A percentile compares a stretch with the other conserved stretches of the same genome.
Conservation (phyloP, 148 eudicot genomes). For the Rhododendron griersonianum region DNA sequence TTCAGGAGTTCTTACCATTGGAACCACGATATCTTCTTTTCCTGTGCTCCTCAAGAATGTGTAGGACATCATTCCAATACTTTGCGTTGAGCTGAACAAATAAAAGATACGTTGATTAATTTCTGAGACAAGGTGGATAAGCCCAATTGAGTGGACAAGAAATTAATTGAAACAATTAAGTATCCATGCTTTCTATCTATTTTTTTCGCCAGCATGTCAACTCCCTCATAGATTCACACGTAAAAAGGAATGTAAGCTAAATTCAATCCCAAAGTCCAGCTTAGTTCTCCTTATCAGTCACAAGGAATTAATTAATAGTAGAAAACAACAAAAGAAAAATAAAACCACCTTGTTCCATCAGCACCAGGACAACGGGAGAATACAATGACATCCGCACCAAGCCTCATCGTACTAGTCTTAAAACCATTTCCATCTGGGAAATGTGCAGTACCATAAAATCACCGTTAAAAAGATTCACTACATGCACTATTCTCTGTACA, state of each 20-base stretch:
- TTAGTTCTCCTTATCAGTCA: not conserved
- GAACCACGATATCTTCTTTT: conserved; percentile 78
- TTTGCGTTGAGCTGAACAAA: conserved; percentile 45
- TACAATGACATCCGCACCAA: conserved; percentile 90
- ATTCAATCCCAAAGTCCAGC: not conserved
- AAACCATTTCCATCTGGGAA: conserved; percentile 81
- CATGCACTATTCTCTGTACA: not conserved
- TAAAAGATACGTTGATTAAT: not conserved
- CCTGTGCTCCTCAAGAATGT: conserved; percentile 61
- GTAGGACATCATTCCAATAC: conserved; percentile 71
- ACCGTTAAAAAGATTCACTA: not conserved
- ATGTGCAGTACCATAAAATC: not conserved
- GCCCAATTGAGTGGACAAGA: not conserved
- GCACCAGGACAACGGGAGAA: conserved; percentile 50
- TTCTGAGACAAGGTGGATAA: not conserved
- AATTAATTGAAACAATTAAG: not conserved
- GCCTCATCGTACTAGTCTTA: conserved; percentile 93
- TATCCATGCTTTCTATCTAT: not conserved
- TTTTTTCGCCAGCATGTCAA: not conserved
- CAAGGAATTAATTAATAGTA: not conserved
- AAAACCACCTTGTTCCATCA: conserved; percentile 41
- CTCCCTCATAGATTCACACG: not conserved
- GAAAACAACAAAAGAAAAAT: not conserved
- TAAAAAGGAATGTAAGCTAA: not conserved
- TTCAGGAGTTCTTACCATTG: conserved; percentile 40